Base-by-base conservation (phyloP, 345 rosid genomes). In the Microthlaspi erraticum region DNA sequence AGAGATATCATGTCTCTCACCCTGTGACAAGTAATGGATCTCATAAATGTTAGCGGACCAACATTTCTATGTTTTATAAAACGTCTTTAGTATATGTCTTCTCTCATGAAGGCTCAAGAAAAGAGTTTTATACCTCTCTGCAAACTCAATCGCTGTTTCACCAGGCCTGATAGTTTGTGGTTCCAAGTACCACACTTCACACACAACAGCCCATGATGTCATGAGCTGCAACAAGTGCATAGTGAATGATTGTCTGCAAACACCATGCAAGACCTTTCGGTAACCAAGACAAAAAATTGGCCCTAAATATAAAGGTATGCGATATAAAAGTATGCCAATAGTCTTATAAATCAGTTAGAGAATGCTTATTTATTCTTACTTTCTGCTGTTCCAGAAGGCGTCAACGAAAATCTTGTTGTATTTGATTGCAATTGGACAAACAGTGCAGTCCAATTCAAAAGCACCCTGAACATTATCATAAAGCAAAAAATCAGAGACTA, bases 131-230 rank as follows among this genome's bases (percentile, higher is more conserved):
- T 72, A 90, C 99, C 98, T 89, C 87, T 95, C 99, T 20, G 99
- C 99, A 88, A 95, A 95, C 62, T 90, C 98, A 46, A 95, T 92
- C 38, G 90, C 68, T 17, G 98, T 89, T 81, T 95, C 99, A 44
- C 96, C 96, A 10, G 91, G 88, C 81, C 65, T 88, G 70, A 90
- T 75, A 39, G 75, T 89, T 70, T 95, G 98, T 18, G 99, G 97
- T 79, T 92, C 99, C 79, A 95, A 81, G 77, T 90, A 95, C 98
- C 99, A 95, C 34, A 95, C 97, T 42, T 95, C 99, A 83, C 99
- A 94, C 74, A 95, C 99, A 69, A 95, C 99, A 61, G 99, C 98
- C 99, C 99, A 95, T 10, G 98, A 87, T 70, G 98, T 90, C 99
- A 94, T 92, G 69, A 94, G 97, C 78, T 86, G 99, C 80, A 92